Base-by-base conservation (phyloP, 1,139 yeast genomes). In the Protomyces inouyei region DNA sequence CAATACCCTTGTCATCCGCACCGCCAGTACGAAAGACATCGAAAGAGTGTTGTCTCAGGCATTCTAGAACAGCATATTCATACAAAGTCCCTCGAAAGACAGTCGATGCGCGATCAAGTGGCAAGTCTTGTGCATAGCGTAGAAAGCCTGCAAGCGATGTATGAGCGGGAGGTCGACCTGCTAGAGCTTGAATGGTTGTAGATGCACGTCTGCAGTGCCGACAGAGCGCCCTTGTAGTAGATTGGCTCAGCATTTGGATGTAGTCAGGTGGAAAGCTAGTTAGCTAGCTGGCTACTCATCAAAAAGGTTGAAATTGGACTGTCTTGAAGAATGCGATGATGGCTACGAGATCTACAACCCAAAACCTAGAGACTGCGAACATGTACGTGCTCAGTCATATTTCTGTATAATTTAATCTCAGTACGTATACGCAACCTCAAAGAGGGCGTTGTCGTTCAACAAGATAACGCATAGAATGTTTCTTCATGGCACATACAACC, bases 1-100 rank as follows among this genome's bases (percentile, higher is more conserved):
- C 71, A 21, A 69, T 64, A 14, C 71, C 71, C 3, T 59, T 57
- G 57, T 69, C 71, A 38, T 64, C 67, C 5, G 70, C 57, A 16
- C 71, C 70, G 4, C 71, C 71, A 21, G 59, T 55, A 25, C 69
- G 68, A 40, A 56, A 61, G 0, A 69, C 61, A 4, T 36, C 21
- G 63, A 68, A 65, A 14, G 23, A 21, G 21, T 43, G 45, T 18
- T 32, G 23, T n/a, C 21, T 28, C 1, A 69, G 66, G 9, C 70
- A 65, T 10, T 66, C 69, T 6, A 61, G 66, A 9, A 68, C 69
- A 12, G 63, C 64, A 57, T 67, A 69, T 36, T 69, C 71, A 61
- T 61, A 69, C 14, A 68, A 51, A 1, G 71, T 69, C 10, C 71
- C 71, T 14, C 59, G 63, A 57, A 65, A 68, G 16, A 63, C 64